Evolutionary conservation across 2,329 filamentous ascomycete genomes (phyloP), one percentile per base, ranked within the genome.

Genomic region (Aspergillus intermedius): DNA sequence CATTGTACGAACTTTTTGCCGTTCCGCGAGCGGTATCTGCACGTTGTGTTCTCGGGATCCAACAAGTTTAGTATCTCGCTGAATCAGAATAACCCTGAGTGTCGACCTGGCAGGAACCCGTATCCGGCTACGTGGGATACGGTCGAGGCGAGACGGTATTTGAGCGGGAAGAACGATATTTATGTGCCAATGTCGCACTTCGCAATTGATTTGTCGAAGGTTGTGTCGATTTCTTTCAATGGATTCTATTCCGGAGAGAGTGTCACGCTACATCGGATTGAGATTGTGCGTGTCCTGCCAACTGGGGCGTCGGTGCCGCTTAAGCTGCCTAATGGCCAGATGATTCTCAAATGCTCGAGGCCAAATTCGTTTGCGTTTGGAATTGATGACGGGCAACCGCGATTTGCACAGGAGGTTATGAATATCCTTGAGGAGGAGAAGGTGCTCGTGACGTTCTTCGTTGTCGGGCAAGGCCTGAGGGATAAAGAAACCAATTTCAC

Each of bases 321-420:
- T 49, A 86, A 86, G 66, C 68, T 83, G 25, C 76, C 81, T 0
- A 82, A 76, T 1, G 83, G 83, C 5, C 75, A 74, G 17, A 71
- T 87, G 30, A 70, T 83, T 42, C 80, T 86, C 58, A 73, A 77
- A 5, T 87, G 84, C 73, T 83, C 78, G 55, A 76, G 82, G 15
- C 82, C 83, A 42, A 84, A 86, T 68, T 82, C 79, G 0, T 86
- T 87, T 61, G 84, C 84, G 1, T 86, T 87, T 63, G 83, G 83
- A 44, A 86, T 87, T 54, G 84, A 87, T 60, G 84, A 87, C 62
- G 84, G 83, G 19, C 73, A 78, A 45, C 83, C 83, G 42, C 59
- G 68, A 30, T 74, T 78, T 49, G 82, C 82, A 1, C 75, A 81
- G 65, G 67, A 78, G 53, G 80, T 86, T 17, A 78, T 84, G 68